These are phyloP conservation scores for Leucoagaricus sp. DNA, from an alignment of 1,284 basidiomycete species.

Conservation along the genomic window DNA sequence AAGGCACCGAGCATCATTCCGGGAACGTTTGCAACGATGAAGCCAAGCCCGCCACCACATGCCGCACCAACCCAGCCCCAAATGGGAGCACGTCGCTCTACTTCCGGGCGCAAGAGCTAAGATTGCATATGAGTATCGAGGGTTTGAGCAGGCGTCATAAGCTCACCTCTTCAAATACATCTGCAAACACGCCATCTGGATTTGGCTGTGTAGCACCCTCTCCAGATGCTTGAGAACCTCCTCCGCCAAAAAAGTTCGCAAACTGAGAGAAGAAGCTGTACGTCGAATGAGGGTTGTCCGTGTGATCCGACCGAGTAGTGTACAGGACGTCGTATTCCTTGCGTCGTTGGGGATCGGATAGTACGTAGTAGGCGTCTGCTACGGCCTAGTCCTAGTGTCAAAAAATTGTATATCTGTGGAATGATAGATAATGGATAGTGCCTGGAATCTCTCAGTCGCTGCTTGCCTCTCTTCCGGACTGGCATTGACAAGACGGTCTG, in stretches of 20 bases:
- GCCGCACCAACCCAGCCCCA: conserved; percentile 81
- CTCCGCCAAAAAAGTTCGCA: conserved; percentile 61
- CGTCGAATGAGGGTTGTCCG: conserved; percentile 66
- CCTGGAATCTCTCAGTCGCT: conserved; percentile 85
- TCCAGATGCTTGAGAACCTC: conserved; percentile 22
- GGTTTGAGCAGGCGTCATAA: background rate
- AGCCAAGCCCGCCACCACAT: conserved; percentile 71
- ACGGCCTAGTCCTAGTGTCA: conserved; percentile 57
- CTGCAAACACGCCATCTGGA: conserved; percentile 80
- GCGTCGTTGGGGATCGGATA: conserved; percentile 80
- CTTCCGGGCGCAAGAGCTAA: conserved; percentile 76
- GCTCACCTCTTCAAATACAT: conserved; percentile 87
- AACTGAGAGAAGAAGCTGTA: conserved; percentile 81
- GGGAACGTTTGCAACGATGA: conserved; percentile 87
- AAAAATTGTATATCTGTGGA: background rate
- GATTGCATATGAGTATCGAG: background rate
- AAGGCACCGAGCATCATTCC: conserved; percentile 79
- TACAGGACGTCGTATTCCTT: conserved; percentile 83
- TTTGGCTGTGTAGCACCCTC: conserved; percentile 59
- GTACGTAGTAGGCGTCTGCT: conserved; percentile 95
- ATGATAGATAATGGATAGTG: conserved; percentile 22
- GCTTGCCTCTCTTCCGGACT: conserved; percentile 67
- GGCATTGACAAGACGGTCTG: conserved; percentile 83
- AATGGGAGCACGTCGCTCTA: conserved; percentile 66
- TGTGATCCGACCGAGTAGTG: conserved; percentile 51